Evolutionary conservation across 768 basidiomycete species (phyloP), one percentile per base, ranked within the genome.

Genomic region (Tubosaeta sp.): DNA sequence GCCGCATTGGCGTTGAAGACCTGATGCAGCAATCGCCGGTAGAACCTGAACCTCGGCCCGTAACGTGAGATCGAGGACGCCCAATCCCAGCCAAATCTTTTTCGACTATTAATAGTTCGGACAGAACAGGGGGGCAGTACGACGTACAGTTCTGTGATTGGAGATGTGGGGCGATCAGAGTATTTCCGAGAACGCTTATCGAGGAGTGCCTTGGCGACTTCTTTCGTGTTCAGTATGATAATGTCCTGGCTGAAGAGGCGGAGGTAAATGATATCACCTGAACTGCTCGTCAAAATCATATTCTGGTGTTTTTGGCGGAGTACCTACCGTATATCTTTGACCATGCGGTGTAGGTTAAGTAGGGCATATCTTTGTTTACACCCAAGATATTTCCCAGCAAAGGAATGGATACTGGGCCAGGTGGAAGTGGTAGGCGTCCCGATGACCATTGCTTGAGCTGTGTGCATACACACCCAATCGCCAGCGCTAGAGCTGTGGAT

Each of bases 151-250:
- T 50, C 49, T 7, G 47, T 46, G 13, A n/a, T 16, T 17, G 48
- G 19, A 11, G 33, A 42, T 3, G 11, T 11, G 9, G 63, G 48
- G 7, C 60, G 46, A 44, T 57, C 55, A 43, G 79, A 83, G 59
- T 82, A 83, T 19, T 77, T 77, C 10, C 74, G 60, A 43, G 80
- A 76, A 29, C 77, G 73, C 59, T 73, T 78, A 34, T 83, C 81
- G 31, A 83, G 64, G 31, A 83, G 64, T 41, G 79, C 78, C 19
- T 69, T 68, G 29, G 73, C 74, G 13, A 70, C 72, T 54, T 77
- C 66, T 52, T 75, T 61, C 59, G 72, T 74, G 65, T 76, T 82
- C 44, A 84, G 60, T 43, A 82, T 67, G 47, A 83, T 59, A 61
- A 82, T 71, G 3, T 76, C 69, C 52, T 76, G 72, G 32, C 73